Base-by-base conservation (phyloP, 2,329 filamentous ascomycete species). In the Diplodia sapinea region DNA sequence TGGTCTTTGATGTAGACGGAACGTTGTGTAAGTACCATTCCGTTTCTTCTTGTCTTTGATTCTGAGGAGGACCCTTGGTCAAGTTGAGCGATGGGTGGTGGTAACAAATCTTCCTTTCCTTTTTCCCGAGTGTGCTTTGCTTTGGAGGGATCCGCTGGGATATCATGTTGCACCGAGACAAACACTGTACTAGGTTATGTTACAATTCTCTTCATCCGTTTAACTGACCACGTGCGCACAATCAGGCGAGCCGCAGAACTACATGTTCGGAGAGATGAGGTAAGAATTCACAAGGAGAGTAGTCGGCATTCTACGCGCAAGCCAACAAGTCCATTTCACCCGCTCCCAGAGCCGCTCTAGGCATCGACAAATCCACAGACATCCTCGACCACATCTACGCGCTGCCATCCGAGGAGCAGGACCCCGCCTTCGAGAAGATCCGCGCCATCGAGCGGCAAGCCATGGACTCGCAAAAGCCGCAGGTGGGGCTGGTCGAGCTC, bases 231-330 rank as follows among this genome's bases (percentile, higher is more conserved):
- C 57, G 47, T 52, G 11, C 36, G 20, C 13, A 17, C 11, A 52
- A 29, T 40, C 73, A 83, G 96, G 93, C 77, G 82, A 94, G 68
- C 94, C 94, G 0, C 94, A 98, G 80, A 95, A 91, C 73, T 92
- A 97, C 85, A 99, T 98, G 94, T 98, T 98, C 80, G 79, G 81
- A 23, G 86, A 96, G 75, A 98, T 99, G 94, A 90, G 87, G 79
- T 85, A 80, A 74, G 26, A 23, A 23, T 51, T 29, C 31, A 49
- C 26, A 49, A 43, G 43, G 36, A 17, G 64, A 13, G 33, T 13
- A 4, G 26, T 47, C 29, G 33, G 9, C 5, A 29, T 23, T 12
- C 12, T 31, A 20, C 2, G 3, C 23, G 2, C 43, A 47, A 47
- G 20, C n/a, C n/a, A 47, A 47, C 43, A 11, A 47, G 12, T 38